Percentiles rank a stretch among this genome's conserved stretches.
These are phyloP conservation scores for Trichoderma hamatum DNA, from an alignment of 2,329 filamentous ascomycete species.

Conservation along the genomic window DNA sequence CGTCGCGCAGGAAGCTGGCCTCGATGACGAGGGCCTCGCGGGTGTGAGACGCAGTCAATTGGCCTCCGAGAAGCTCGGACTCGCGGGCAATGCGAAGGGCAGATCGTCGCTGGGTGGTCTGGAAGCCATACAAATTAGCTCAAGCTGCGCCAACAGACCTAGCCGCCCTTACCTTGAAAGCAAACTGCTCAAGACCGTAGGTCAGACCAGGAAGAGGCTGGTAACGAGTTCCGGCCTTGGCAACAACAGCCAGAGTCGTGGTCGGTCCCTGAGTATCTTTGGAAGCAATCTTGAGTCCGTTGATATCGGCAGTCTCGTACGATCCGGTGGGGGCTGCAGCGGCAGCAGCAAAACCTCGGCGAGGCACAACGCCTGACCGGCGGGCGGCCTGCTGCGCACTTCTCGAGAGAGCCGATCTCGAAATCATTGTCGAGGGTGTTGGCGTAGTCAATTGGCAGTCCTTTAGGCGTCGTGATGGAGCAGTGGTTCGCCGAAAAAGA, in stretches of 20 bases:
- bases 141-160: slow-evolving; percentile 30
- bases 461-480: slow-evolving; percentile 46
- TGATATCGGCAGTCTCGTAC: slow-evolving; percentile 84
- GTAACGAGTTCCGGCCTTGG: slow-evolving; percentile 93
- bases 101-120: slow-evolving; percentile 87
- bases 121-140: slow-evolving; percentile 52
- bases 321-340: slow-evolving; percentile 69
- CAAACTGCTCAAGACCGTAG: slow-evolving; percentile 89
- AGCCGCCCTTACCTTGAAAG: slow-evolving; percentile 76
- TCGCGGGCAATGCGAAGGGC: slow-evolving; percentile 93
- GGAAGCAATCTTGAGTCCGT: slow-evolving; percentile 89
- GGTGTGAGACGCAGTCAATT: slow-evolving; percentile 85
- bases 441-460: slow-evolving; percentile 59
- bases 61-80: slow-evolving; percentile 89
- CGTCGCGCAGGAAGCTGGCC: slow-evolving; percentile 92
- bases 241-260: slow-evolving; percentile 86
- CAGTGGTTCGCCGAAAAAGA: slow-evolving; percentile 44
- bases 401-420: slow-evolving; percentile 62
- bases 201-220: slow-evolving; percentile 87
- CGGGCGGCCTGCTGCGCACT: slow-evolving; percentile 61
- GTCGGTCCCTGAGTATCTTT: slow-evolving; percentile 87
- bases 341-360: slow-evolving; percentile 55
- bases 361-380: slow-evolving; percentile 59
- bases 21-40: slow-evolving; percentile 91
- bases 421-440: slow-evolving; percentile 63